Percentiles rank a stretch among this genome's conserved stretches.
phyloP scores from a whole-genome alignment of 108 stramenopile species.

The Nitzschia sp. region DNA sequence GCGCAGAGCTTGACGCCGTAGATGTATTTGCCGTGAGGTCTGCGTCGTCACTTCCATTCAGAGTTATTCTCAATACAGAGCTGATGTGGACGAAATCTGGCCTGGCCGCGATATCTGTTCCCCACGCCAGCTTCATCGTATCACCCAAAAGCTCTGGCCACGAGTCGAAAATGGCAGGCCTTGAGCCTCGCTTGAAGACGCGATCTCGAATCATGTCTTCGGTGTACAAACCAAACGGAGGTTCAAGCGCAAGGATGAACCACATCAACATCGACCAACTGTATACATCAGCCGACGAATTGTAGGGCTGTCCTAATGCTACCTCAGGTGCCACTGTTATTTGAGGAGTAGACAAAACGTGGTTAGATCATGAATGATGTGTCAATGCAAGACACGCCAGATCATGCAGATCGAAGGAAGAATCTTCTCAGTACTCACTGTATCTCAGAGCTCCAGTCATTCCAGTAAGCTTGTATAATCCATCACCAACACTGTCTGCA shows the following conservation, averaged over 20 bases:
- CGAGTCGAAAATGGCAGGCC: conserved; percentile 52
- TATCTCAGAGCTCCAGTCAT: conserved; percentile 50
- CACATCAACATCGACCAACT: conserved; percentile 76
- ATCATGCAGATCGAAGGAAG: background rate
- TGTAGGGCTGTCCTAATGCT: conserved; percentile 61
- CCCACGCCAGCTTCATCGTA: conserved; percentile 67
- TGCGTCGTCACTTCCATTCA: background rate
- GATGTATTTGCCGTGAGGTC: background rate
- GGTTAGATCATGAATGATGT: no score
- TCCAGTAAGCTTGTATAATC: conserved; percentile 57
- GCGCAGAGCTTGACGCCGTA: background rate
- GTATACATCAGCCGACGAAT: conserved; percentile 64
- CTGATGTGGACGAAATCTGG: conserved; percentile 57
- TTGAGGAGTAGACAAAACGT: background rate
- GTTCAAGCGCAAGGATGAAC: conserved; percentile 71
- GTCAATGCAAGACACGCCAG: background rate
- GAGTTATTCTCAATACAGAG: background rate
- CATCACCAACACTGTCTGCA: conserved; percentile 24
- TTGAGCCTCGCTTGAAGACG: conserved; percentile 50
- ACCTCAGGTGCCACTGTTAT: conserved; percentile 68
- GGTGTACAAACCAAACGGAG: conserved; percentile 63
- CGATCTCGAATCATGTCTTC: conserved; percentile 48
- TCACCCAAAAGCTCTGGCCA: conserved; percentile 57
- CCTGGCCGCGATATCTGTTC: conserved; percentile 37
- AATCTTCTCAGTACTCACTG: background rate